Base-by-base conservation (phyloP, 73 alveolate species). In the Stentor roeselii region DNA sequence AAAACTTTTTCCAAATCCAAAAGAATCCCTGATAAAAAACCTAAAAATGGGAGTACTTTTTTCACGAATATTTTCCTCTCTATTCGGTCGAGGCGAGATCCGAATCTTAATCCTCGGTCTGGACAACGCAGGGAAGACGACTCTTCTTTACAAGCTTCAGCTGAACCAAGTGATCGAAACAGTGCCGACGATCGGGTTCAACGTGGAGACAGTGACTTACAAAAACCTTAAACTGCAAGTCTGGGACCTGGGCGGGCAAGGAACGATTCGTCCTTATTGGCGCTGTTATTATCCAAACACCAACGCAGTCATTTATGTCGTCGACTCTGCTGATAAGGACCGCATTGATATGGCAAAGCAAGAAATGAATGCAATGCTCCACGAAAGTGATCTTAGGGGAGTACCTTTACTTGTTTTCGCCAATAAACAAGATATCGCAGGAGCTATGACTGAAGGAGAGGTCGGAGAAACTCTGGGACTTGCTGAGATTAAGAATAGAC, bases 51-150 rank as follows among this genome's bases (percentile, higher is more conserved):
- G 95, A 78, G 59, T 60, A 60, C 78, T 86, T 59, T 85, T 87
- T 76, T 83, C 90, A 88, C 87, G 96, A 78, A 91, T 95, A 37
- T 92, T 87, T 88, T 90, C 85, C 92, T 75, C 95, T 75, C 60
- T 84, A 86, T 82, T 89, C 83, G 86, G 89, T 14, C 80, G 83
- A 83, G 78, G 74, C 74, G 94, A 89, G 59, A 82, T 58, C 82
- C 60, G 85, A 36, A 92, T 92, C 60, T 90, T 96, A 59, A 96
- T 97, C 99, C 93, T 96, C 50, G 99, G 99, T 59, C 93, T 97
- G 37, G 99, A 96, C 84, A 98, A 97, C 30, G 99, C 99, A 21
- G 99, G 99, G 36, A 97, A 97, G 92, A 97, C 99, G 75, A 94
- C 99, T 75, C 93, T 97, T 61, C 94, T 96, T 60, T 94, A 97